Conservation (phyloP, 1,139 yeast genomes). For the Yamadazyma blattariae region DNA sequence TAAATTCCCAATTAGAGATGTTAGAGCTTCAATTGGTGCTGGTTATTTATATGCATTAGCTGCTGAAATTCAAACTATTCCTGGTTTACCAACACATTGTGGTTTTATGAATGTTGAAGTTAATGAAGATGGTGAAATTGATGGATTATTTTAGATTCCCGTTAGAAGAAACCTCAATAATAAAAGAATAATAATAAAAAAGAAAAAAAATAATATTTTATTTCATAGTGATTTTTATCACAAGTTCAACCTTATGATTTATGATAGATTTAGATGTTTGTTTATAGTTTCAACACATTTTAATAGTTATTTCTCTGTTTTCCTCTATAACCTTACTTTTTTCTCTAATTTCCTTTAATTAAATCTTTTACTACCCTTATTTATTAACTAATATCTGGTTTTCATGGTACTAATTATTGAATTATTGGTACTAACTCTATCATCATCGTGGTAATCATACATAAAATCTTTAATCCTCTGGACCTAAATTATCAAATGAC, state of each 20-base stretch:
- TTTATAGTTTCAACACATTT: constrained; percentile 5
- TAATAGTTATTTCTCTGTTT: background rate
- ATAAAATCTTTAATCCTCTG: too few relatives aligned
- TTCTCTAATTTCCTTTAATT: too few relatives aligned
- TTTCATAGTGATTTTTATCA: background rate
- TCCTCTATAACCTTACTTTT: too few relatives aligned
- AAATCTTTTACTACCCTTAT: too few relatives aligned
- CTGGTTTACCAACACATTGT: constrained; percentile 94
- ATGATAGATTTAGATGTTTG: background rate
- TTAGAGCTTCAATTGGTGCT: constrained; percentile 93
- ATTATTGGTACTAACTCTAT: too few relatives aligned
- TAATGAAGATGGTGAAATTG: constrained; percentile 88
- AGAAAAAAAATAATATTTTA: background rate
- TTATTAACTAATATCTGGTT: too few relatives aligned
- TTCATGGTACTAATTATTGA: too few relatives aligned
- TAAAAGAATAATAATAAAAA: too few relatives aligned
- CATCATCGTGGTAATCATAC: too few relatives aligned
- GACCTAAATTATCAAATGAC: too few relatives aligned
- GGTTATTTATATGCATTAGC: constrained; percentile 96
- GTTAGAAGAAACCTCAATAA: too few relatives aligned
- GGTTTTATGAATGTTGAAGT: constrained; percentile 98
- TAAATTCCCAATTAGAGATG: constrained; percentile 91
- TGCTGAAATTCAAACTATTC: constrained; percentile 96
- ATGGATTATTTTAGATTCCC: constrained; percentile 76
- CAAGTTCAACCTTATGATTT: constrained; percentile 6